phyloP scores from a whole-genome alignment of 2,329 filamentous ascomycete genomes.

The Coleophoma eucalyptorum region DNA sequence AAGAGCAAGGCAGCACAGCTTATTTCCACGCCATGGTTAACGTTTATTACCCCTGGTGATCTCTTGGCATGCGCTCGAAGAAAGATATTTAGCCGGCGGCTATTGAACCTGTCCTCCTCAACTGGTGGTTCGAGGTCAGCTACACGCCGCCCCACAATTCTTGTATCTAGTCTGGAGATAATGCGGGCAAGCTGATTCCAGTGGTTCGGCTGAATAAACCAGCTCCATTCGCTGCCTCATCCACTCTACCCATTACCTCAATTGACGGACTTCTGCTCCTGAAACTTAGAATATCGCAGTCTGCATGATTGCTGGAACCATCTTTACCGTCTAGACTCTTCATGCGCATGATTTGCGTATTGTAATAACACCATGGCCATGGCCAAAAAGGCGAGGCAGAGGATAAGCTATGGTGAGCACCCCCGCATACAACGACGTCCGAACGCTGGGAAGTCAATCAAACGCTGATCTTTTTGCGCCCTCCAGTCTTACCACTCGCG shows the following conservation, averaged over 20 bases:
- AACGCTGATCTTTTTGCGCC: conserved; percentile 6
- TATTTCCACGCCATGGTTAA: too few species aligned
- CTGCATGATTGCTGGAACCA: too few species aligned
- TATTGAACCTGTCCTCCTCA: neutral
- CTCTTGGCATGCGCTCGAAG: neutral
- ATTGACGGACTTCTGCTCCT: too few species aligned
- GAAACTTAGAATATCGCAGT: too few species aligned
- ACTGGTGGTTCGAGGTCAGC: too few species aligned
- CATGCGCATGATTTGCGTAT: neutral
- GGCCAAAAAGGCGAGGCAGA: conserved; percentile 66
- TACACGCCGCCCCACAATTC: neutral
- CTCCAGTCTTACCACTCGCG: conserved; percentile 65
- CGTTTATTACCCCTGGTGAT: too few species aligned
- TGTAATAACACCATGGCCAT: conserved; percentile 32
- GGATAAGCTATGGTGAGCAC: conserved; percentile 64
- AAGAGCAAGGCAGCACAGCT: too few species aligned
- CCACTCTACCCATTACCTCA: too few species aligned
- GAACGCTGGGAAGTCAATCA: neutral
- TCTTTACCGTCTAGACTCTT: too few species aligned
- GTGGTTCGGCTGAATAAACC: too few species aligned
- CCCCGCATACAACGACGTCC: conserved; percentile 3
- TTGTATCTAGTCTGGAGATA: neutral
- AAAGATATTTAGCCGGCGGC: neutral
- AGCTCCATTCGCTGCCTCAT: too few species aligned
- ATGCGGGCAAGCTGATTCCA: too few species aligned